Percentiles rank a stretch among this genome's conserved stretches.
These are phyloP conservation scores for Calonectria hawksworthii DNA, from an alignment of 2,329 filamentous ascomycete genomes.

Conservation along the genomic window DNA sequence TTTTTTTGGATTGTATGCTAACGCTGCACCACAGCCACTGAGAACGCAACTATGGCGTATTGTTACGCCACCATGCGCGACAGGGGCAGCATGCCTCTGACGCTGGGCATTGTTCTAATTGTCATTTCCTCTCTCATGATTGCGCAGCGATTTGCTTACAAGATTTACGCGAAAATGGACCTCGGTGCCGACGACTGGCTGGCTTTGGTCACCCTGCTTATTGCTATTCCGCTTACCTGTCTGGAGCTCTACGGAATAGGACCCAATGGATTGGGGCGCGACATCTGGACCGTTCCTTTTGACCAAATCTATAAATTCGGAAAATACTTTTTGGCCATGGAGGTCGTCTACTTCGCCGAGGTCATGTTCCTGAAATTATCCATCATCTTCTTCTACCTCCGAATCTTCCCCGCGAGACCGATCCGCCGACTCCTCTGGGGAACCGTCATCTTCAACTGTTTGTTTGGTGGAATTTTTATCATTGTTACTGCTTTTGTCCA, in stretches of 20 bases:
- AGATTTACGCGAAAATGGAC: constrained; percentile 50
- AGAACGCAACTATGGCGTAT: constrained; percentile 44
- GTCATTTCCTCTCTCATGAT: constrained; percentile 57
- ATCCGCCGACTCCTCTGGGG: constrained; percentile 58
- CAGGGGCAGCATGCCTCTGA: constrained; percentile 48
- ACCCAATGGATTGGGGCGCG: constrained; percentile 61
- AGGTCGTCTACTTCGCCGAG: constrained; percentile 61
- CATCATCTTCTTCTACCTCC: constrained; percentile 67
- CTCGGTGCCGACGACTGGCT: constrained; percentile 58
- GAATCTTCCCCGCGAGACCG: constrained; percentile 61
- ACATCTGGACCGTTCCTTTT: constrained; percentile 64
- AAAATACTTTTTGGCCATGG: constrained; percentile 58
- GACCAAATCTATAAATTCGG: constrained; percentile 59
- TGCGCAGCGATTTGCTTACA: constrained; percentile 56
- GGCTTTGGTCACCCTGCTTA: constrained; percentile 45
- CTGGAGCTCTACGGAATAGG: constrained; percentile 49
- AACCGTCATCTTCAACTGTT: constrained; percentile 55
- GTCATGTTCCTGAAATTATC: constrained; percentile 64
- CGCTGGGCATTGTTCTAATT: constrained; percentile 51
- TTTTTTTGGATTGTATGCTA: neutral
- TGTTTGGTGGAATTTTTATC: constrained; percentile 59
- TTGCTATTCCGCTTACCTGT: constrained; percentile 49
- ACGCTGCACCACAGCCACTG: constrained; percentile 20
- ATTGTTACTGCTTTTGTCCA: constrained; percentile 60
- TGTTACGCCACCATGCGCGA: constrained; percentile 49